phyloP scores from a whole-genome alignment of 768 basidiomycete genomes.

The Fomitopsis pulvina region DNA sequence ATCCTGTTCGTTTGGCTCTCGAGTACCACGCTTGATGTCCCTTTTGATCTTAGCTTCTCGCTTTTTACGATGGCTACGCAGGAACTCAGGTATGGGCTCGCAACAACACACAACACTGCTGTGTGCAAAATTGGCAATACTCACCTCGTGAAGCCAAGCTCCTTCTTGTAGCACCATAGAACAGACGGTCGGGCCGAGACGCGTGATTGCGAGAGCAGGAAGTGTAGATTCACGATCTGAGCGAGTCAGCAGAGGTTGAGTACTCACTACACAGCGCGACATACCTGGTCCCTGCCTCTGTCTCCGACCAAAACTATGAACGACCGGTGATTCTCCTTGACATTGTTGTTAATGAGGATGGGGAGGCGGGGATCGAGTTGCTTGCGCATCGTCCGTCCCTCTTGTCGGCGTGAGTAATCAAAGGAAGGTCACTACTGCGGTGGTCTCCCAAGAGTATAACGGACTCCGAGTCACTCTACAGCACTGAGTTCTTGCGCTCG shows the following conservation, averaged over 20 bases:
- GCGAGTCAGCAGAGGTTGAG: not conserved
- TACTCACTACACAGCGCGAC: not conserved
- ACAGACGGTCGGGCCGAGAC: constrained; percentile 88
- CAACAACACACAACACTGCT: no score
- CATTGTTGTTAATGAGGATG: constrained; percentile 88
- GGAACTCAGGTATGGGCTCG: not conserved
- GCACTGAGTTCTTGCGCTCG: no score
- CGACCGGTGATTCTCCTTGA: constrained; percentile 86
- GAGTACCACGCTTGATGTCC: constrained; percentile 89
- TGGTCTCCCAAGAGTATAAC: no score
- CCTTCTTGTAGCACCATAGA: constrained; percentile 99
- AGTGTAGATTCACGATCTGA: constrained; percentile 92
- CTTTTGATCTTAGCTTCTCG: constrained; percentile 95
- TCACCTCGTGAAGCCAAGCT: constrained; percentile 90
- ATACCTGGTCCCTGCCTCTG: constrained; percentile 85
- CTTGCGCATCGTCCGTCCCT: constrained; percentile 65
- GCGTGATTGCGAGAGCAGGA: constrained; percentile 84
- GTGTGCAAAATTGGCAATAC: constrained; percentile 22
- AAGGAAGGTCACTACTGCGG: no score
- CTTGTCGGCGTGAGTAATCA: no score
- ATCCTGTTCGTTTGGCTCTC: constrained; percentile 92
- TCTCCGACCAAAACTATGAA: constrained; percentile 97
- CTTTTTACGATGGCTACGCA: constrained; percentile 84
- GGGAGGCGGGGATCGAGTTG: constrained; percentile 92
- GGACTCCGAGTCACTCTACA: no score